Evolutionary conservation across 495 filamentous ascomycete species (phyloP).

Genomic region (Barbatosphaeria neglecta): DNA sequence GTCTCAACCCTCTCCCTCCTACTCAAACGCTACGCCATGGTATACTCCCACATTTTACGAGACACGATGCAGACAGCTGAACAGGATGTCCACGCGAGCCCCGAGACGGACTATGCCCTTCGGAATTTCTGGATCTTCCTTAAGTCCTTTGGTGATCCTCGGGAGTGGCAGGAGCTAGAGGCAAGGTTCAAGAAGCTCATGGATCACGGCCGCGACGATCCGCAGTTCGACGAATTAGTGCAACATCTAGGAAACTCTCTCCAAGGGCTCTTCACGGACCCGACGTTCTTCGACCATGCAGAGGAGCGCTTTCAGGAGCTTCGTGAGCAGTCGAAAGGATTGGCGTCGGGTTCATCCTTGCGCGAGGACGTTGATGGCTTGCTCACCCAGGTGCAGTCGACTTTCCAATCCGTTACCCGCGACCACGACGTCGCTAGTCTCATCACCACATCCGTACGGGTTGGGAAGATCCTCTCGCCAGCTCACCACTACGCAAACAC

Average conservation of each 20-base stretch:
- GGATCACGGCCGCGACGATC: conserved; percentile 62
- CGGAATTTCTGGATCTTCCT: conserved; percentile 67
- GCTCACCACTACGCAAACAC: conserved; percentile 41
- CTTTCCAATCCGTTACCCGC: conserved; percentile 52
- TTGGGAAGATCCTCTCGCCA: conserved; percentile 57
- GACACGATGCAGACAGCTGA: conserved; percentile 49
- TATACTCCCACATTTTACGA: conserved; percentile 62
- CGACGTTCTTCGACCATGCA: conserved; percentile 65
- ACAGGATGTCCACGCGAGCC: conserved; percentile 60
- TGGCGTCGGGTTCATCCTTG: conserved; percentile 52
- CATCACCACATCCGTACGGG: conserved; percentile 46
- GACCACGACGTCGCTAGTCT: conserved; percentile 63
- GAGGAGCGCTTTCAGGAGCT: conserved; percentile 60
- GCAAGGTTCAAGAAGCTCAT: conserved; percentile 54
- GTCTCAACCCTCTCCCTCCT: conserved; percentile 67
- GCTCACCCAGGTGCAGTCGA: conserved; percentile 54
- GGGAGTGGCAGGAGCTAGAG: conserved; percentile 67
- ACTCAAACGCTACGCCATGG: conserved; percentile 63
- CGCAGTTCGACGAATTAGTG: conserved; percentile 72
- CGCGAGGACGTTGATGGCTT: conserved; percentile 63
- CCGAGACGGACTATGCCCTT: conserved; percentile 62
- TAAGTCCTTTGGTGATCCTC: conserved; percentile 60
- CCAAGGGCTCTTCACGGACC: conserved; percentile 77
- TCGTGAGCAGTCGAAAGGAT: conserved; percentile 50
- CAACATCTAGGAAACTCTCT: conserved; percentile 57